phyloP scores from a whole-genome alignment of 2,329 filamentous ascomycete species.

The Elsinoe perseae region DNA sequence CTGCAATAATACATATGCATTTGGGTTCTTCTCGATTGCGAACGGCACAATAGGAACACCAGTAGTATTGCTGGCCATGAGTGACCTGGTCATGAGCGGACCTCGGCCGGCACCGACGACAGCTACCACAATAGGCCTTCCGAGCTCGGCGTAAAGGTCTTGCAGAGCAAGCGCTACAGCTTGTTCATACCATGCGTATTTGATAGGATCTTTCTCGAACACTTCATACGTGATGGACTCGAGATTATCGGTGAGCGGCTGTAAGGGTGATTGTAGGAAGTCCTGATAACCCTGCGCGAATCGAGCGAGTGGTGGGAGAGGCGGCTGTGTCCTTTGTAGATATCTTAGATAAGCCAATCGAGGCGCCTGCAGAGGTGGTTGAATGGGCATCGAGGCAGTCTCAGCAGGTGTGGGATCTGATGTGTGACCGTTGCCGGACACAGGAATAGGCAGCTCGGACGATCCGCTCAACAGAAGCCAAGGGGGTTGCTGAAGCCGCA shows the following conservation, averaged over 20 bases:
- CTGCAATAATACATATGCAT: conserved; percentile 88
- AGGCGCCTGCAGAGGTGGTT: conserved; percentile 46
- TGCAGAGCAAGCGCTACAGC: conserved; percentile 72
- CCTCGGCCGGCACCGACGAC: conserved; percentile 91
- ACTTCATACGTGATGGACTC: conserved; percentile 98
- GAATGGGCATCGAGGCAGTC: conserved; percentile 39
- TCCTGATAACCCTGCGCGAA: conserved; percentile 76
- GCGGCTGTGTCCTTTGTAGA: conserved; percentile 72
- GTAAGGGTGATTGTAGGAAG: conserved; percentile 88
- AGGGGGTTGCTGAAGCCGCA: conserved; percentile 50
- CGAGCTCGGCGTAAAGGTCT: conserved; percentile 73
- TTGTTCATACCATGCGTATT: conserved; percentile 90
- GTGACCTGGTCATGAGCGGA: conserved; percentile 77
- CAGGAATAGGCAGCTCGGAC: conserved; percentile 38
- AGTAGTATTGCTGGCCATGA: conserved; percentile 69
- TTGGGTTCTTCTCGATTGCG: conserved; percentile 96
- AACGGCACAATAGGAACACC: conserved; percentile 76
- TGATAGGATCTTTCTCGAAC: conserved; percentile 96
- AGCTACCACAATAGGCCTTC: conserved; percentile 70
- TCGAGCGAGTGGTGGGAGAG: conserved; percentile 53
- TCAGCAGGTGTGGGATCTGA: conserved; percentile 59
- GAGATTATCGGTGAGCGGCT: conserved; percentile 90
- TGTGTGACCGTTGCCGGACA: background rate
- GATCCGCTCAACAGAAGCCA: conserved; percentile 52
- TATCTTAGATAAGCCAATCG: conserved; percentile 77